A percentile compares a stretch with the other conserved stretches of the same genome.
Evolutionary conservation across 2,329 filamentous ascomycete species (phyloP).

Genomic region (Penicillium sp.): DNA sequence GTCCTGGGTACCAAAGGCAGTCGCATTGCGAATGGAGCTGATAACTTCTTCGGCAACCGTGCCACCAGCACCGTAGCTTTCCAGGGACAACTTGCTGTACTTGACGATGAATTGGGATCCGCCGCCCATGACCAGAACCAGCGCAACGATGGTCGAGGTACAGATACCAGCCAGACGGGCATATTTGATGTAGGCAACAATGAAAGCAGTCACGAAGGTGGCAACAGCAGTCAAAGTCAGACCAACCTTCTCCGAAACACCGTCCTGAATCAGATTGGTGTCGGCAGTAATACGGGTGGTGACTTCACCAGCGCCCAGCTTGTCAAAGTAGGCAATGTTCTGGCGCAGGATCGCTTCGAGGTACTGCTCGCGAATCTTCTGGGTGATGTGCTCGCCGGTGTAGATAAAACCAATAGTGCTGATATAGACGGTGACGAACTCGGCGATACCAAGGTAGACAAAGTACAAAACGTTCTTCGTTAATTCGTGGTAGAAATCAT

Average conservation of each 20-base stretch:
- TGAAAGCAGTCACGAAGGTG: conserved; percentile 85
- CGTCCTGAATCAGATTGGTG: conserved; percentile 91
- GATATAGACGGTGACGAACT: conserved; percentile 79
- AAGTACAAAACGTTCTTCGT: conserved; percentile 76
- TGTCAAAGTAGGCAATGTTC: conserved; percentile 93
- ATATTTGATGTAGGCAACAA: conserved; percentile 88
- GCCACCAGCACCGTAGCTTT: conserved; percentile 82
- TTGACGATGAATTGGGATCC: conserved; percentile 78
- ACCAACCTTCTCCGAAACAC: conserved; percentile 87
- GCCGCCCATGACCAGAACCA: conserved; percentile 76
- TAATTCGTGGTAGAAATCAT: conserved; percentile 66
- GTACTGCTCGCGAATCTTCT: conserved; percentile 82
- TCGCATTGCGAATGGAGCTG: conserved; percentile 88
- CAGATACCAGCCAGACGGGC: conserved; percentile 94
- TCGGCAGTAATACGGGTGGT: conserved; percentile 94
- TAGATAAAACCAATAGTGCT: conserved; percentile 90
- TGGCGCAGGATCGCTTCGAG: conserved; percentile 82
- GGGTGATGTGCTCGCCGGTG: conserved; percentile 77
- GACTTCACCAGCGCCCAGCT: conserved; percentile 88
- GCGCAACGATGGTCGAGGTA: conserved; percentile 77
- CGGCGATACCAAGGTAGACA: conserved; percentile 80
- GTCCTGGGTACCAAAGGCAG: conserved; percentile 91
- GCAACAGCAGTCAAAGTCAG: conserved; percentile 77
- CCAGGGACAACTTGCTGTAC: conserved; percentile 77
- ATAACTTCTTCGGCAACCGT: conserved; percentile 93